Conservation (phyloP, 495 filamentous ascomycete genomes). For the Ramalina peruviana region DNA sequence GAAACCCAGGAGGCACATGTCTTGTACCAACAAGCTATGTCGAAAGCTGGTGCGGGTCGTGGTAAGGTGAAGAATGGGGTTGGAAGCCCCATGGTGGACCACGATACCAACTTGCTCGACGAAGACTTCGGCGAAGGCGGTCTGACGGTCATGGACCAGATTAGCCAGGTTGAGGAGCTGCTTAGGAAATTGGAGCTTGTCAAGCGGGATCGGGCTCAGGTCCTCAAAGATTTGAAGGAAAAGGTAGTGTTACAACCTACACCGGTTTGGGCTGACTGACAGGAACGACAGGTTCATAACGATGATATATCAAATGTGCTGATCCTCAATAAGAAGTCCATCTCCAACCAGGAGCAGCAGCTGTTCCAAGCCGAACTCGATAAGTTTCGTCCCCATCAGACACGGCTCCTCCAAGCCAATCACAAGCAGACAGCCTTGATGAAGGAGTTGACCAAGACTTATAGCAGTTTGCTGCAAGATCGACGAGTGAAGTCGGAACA, state of each 20-base stretch:
- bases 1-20: constrained; percentile 80
- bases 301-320: constrained; percentile 96
- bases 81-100: constrained; percentile 41
- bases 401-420: constrained; percentile 73
- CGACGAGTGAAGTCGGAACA: constrained; percentile 88
- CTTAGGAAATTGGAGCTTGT: constrained; percentile 83
- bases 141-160: constrained; percentile 76
- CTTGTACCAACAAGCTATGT: constrained; percentile 72
- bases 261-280: constrained; percentile 18
- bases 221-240: constrained; percentile 92
- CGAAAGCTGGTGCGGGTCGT: constrained; percentile 47
- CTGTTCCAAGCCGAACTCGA: constrained; percentile 90
- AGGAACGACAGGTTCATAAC: constrained; percentile 55
- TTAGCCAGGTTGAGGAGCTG: constrained; percentile 76
- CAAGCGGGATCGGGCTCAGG: constrained; percentile 77
- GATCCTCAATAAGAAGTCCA: constrained; percentile 92
- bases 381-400: constrained; percentile 92
- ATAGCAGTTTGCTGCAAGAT: constrained; percentile 81
- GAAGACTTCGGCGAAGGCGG: constrained; percentile 75
- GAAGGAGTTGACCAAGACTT: constrained; percentile 85
- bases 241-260: constrained; percentile 46
- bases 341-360: constrained; percentile 74
- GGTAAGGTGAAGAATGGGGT: constrained; percentile 47
- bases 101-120: constrained; percentile 71
- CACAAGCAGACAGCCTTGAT: constrained; percentile 88